Conservation (phyloP, 192 early-diverging fungal genomes). For the Pilobolus umbonatus region DNA sequence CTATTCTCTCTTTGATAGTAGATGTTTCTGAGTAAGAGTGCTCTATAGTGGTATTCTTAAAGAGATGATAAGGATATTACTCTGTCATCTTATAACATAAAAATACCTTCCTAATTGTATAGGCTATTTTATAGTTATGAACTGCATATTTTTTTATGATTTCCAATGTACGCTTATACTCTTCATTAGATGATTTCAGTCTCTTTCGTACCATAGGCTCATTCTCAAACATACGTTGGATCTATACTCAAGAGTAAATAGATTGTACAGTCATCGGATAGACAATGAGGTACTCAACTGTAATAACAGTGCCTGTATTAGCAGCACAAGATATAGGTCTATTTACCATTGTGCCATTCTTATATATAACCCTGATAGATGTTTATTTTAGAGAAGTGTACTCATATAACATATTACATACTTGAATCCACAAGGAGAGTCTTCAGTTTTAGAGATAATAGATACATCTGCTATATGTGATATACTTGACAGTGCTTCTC, state of each 20-base stretch:
- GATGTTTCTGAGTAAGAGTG: not conserved
- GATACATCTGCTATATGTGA: not conserved
- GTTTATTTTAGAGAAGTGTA: not conserved
- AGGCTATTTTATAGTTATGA: not conserved
- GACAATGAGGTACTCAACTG: not conserved
- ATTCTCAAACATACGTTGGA: slow-evolving; percentile 9
- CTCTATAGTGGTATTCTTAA: not conserved
- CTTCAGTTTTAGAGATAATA: slow-evolving; percentile 1
- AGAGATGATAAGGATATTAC: not conserved
- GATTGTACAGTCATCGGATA: no score
- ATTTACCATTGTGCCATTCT: not conserved
- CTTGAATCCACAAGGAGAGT: not conserved
- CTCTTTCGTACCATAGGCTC: not conserved
- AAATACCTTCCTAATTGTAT: slow-evolving; percentile 2
- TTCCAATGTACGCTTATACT: not conserved
- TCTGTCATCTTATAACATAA: not conserved
- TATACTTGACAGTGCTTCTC: slow-evolving; percentile 66
- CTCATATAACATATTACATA: not conserved
- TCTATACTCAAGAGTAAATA: not conserved
- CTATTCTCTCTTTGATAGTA: not conserved
- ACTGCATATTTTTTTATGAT: slow-evolving; percentile 7
- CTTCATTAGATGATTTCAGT: not conserved
- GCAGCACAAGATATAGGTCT: slow-evolving; percentile 2
- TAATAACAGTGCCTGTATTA: not conserved
- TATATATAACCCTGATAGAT: not conserved